Percentiles rank a stretch among this genome's conserved stretches.
Conservation (phyloP, 2,329 filamentous ascomycete genomes). For the Colletotrichum sp. region DNA sequence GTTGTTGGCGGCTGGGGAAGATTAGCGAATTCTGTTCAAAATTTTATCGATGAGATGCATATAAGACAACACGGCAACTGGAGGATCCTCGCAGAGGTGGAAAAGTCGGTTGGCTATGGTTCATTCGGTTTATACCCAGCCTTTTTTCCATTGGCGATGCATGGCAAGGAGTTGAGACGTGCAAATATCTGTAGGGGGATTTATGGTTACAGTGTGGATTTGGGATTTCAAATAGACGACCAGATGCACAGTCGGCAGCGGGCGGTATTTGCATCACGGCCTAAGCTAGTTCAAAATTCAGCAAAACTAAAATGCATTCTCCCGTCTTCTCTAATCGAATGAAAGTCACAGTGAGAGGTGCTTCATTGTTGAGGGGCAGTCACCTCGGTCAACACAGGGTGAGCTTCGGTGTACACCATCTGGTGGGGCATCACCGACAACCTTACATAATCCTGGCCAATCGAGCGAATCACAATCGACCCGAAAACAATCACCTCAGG, state of each 20-base stretch:
- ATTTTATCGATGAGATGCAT: neutral
- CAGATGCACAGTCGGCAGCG: neutral
- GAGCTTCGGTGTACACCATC: neutral
- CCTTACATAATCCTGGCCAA: conserved; percentile 13
- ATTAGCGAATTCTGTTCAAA: neutral
- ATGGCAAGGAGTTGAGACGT: conserved; percentile 24
- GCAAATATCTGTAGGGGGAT: conserved; percentile 8
- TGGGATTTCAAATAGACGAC: neutral
- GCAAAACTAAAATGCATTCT: neutral
- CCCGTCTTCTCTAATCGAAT: neutral
- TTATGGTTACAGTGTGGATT: neutral
- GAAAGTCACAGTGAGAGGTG: neutral
- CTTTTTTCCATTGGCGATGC: conserved; percentile 19
- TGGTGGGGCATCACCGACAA: neutral
- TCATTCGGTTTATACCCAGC: conserved; percentile 22
- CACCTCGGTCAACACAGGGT: neutral
- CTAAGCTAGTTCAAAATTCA: neutral
- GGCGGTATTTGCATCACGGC: neutral
- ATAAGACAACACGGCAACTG: neutral
- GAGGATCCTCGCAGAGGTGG: neutral
- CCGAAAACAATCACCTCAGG: conserved; percentile 15
- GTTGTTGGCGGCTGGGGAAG: conserved; percentile 56
- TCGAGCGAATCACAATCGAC: conserved; percentile 14
- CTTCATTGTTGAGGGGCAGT: neutral
- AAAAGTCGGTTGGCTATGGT: conserved; percentile 20